Evolutionary conservation across 163 green algal genomes (phyloP).

Genomic region (Prototheca cutis): DNA sequence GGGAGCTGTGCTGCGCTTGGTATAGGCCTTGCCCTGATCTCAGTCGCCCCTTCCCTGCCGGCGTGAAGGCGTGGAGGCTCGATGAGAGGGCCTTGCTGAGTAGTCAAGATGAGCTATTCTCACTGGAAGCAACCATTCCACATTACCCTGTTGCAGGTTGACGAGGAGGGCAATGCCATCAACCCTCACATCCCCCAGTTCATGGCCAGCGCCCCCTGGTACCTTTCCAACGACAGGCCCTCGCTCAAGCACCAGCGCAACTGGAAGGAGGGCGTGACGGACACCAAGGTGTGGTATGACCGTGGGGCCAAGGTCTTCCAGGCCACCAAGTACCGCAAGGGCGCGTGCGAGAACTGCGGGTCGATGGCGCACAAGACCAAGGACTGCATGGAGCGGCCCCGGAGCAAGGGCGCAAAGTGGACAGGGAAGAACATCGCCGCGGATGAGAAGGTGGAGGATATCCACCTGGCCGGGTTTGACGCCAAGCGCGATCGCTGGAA

Average conservation of each 20-base stretch:
- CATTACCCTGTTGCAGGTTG: slow-evolving; percentile 38
- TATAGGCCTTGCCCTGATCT: too few relatives aligned
- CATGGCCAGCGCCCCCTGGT: slow-evolving; percentile 84
- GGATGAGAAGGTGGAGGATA: slow-evolving; percentile 89
- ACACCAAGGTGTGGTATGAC: slow-evolving; percentile 81
- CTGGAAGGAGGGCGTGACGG: slow-evolving; percentile 66
- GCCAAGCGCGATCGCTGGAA: slow-evolving; percentile 95
- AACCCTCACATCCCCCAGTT: slow-evolving; percentile 98
- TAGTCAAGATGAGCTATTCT: neutral
- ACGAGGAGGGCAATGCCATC: slow-evolving; percentile 98
- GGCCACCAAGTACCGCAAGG: slow-evolving; percentile 92
- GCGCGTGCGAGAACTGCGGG: slow-evolving; percentile 96
- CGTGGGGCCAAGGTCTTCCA: slow-evolving; percentile 84
- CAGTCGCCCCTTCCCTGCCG: too few relatives aligned
- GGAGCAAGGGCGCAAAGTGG: slow-evolving; percentile 72
- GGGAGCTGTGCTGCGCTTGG: neutral
- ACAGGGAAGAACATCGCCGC: slow-evolving; percentile 90
- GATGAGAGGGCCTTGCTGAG: too few relatives aligned
- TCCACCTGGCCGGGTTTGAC: slow-evolving; percentile 75
- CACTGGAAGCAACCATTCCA: neutral
- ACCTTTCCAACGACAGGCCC: slow-evolving; percentile 74
- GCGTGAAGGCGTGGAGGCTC: too few relatives aligned
- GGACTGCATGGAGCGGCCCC: slow-evolving; percentile 93
- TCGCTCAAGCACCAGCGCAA: slow-evolving; percentile 97
- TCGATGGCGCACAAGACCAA: slow-evolving; percentile 91